These are phyloP conservation scores for Beauveria bassiana DNA, from an alignment of 2,329 filamentous ascomycete genomes.

Conservation along the genomic window DNA sequence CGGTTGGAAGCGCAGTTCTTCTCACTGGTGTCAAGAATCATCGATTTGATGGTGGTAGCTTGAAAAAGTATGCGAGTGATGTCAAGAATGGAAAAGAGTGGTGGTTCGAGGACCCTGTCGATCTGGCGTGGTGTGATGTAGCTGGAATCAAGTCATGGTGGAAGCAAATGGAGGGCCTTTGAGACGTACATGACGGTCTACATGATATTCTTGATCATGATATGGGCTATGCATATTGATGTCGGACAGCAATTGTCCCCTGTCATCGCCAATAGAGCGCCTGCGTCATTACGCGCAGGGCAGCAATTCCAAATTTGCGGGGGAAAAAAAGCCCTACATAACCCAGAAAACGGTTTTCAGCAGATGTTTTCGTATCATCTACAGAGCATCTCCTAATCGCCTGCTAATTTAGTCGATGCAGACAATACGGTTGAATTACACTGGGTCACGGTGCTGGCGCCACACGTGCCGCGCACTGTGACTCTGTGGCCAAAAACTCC, in stretches of 20 bases:
- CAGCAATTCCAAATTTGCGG: neutral
- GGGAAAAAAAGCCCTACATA: neutral
- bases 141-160: constrained; percentile 39
- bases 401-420: neutral
- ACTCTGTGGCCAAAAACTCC: constrained; percentile 1
- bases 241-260: neutral
- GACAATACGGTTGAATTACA: neutral
- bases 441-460: neutral
- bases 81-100: constrained; percentile 26
- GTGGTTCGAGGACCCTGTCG: constrained; percentile 44
- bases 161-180: constrained; percentile 20
- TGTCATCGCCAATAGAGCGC: neutral
- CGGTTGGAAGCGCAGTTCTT: constrained; percentile 41
- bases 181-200: neutral
- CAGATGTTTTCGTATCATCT: neutral
- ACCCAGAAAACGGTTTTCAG: neutral
- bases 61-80: constrained; percentile 39
- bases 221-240: too few relatives aligned
- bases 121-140: constrained; percentile 43
- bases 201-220: neutral
- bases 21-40: constrained; percentile 52
- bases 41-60: constrained; percentile 39
- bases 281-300: neutral
- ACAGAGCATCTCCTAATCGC: neutral
- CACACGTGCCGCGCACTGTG: constrained; percentile 1